Evolutionary conservation across 2,329 filamentous ascomycete genomes (phyloP).

Genomic region (Sporothrix humicola): DNA sequence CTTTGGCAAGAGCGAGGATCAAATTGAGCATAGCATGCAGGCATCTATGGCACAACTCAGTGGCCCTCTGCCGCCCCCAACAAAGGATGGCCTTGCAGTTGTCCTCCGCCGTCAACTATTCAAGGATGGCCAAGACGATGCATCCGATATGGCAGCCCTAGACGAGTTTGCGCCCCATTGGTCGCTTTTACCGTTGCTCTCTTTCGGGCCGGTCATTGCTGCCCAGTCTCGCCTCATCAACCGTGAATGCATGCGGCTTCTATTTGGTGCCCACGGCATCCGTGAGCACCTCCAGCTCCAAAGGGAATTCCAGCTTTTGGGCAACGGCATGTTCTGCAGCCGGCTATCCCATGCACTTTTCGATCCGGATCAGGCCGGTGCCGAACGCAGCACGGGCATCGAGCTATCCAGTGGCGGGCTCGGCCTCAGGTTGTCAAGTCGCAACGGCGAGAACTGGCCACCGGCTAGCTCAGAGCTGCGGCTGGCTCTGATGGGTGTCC

Average conservation of each 20-base stretch:
- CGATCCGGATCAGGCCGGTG: constrained; percentile 78
- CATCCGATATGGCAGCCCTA: background rate
- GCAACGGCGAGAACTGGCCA: constrained; percentile 77
- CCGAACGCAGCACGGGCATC: constrained; percentile 71
- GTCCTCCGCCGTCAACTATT: constrained; percentile 52
- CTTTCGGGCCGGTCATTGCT: constrained; percentile 74
- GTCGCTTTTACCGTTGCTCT: constrained; percentile 70
- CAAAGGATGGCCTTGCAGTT: constrained; percentile 48
- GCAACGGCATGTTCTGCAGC: constrained; percentile 82
- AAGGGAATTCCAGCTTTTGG: constrained; percentile 79
- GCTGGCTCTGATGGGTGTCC: constrained; percentile 82
- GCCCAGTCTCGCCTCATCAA: constrained; percentile 80
- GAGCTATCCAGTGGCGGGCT: constrained; percentile 74
- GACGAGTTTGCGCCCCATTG: constrained; percentile 57
- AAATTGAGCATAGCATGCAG: constrained; percentile 56
- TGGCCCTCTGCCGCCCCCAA: constrained; percentile 42
- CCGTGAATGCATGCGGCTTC: constrained; percentile 71
- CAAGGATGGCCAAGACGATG: constrained; percentile 33
- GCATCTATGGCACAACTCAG: constrained; percentile 58
- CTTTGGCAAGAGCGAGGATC: constrained; percentile 55
- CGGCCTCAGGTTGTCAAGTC: constrained; percentile 80
- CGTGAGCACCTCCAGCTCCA: constrained; percentile 75
- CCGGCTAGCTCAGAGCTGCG: constrained; percentile 93
- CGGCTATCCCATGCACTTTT: constrained; percentile 84
- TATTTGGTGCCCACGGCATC: constrained; percentile 77